Percentiles rank a stretch among this genome's conserved stretches.
Conservation (phyloP, 345 rosid species). For the Noccaea bulbosa region DNA sequence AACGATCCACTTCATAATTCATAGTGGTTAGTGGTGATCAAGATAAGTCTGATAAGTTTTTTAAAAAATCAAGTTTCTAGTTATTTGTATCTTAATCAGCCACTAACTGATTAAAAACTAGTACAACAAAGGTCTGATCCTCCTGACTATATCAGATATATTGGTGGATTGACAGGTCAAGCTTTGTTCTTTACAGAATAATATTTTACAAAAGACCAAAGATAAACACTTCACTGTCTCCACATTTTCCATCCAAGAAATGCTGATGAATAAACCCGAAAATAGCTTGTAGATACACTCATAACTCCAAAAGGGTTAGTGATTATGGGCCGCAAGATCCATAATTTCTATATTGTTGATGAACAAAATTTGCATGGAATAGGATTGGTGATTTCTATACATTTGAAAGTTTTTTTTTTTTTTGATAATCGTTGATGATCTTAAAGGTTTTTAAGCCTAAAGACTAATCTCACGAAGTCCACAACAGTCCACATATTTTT, state of each 20-base stretch:
- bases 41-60: neutral
- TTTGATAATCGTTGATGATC: no score
- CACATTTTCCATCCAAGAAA: neutral
- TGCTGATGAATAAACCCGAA: slow-evolving; percentile 9
- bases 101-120: no score
- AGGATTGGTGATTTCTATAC: neutral
- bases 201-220: slow-evolving; percentile 3
- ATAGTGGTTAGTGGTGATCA: slow-evolving; percentile 25
- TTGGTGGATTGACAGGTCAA: slow-evolving; percentile 43
- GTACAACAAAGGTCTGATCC: slow-evolving; percentile 24
- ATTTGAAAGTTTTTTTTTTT: no score
- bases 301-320: neutral
- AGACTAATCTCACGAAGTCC: no score
- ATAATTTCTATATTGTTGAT: neutral
- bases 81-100: no score
- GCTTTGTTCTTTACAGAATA: slow-evolving; percentile 36
- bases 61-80: no score
- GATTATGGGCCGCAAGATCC: slow-evolving; percentile 2
- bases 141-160: slow-evolving; percentile 31
- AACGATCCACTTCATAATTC: slow-evolving; percentile 21
- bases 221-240: neutral
- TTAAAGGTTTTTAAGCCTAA: no score
- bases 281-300: neutral
- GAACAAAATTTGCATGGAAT: neutral
- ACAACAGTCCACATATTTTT: no score